phyloP scores from a whole-genome alignment of 2,329 filamentous ascomycete genomes.

The Biscogniauxia marginata region DNA sequence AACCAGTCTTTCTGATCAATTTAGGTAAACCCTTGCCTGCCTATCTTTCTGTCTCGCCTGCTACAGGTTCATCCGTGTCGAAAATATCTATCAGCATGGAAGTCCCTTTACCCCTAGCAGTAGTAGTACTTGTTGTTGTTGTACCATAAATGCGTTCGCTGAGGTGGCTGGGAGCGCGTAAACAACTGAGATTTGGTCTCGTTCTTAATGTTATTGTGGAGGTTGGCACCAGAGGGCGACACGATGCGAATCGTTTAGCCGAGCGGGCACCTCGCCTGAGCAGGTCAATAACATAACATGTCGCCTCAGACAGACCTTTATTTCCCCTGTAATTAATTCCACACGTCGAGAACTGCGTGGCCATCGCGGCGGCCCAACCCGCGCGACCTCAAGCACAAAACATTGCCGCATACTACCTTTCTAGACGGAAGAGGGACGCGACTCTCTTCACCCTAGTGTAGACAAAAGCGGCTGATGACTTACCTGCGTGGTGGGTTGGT shows the following conservation, averaged over 20 bases:
- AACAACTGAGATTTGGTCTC: constrained; percentile 3
- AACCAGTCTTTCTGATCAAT: not conserved
- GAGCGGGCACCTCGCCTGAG: constrained; percentile 16
- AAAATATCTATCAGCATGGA: too few relatives aligned
- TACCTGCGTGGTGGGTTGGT: not conserved
- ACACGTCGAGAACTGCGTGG: constrained; percentile 15
- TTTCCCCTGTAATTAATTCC: constrained; percentile 14
- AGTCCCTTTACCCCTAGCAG: too few relatives aligned
- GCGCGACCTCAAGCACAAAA: constrained; percentile 2
- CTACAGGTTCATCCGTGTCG: too few relatives aligned
- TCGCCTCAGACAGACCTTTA: constrained; percentile 10
- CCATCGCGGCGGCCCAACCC: constrained; percentile 15
- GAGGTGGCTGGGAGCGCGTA: constrained; percentile 20
- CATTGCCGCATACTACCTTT: not conserved
- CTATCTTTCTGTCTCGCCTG: too few relatives aligned
- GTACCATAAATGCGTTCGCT: not conserved
- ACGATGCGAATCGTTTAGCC: constrained; percentile 6
- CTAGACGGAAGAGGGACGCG: constrained; percentile 8
- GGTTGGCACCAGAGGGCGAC: constrained; percentile 3
- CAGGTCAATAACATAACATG: constrained; percentile 24
- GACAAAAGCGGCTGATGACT: not conserved
- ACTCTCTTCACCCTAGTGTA: constrained; percentile 4
- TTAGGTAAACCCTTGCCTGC: too few relatives aligned
- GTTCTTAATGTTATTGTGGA: constrained; percentile 14
- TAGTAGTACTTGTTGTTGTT: not conserved